Conservation (phyloP, 345 rosid species). For the Gossypium mustelinum region DNA sequence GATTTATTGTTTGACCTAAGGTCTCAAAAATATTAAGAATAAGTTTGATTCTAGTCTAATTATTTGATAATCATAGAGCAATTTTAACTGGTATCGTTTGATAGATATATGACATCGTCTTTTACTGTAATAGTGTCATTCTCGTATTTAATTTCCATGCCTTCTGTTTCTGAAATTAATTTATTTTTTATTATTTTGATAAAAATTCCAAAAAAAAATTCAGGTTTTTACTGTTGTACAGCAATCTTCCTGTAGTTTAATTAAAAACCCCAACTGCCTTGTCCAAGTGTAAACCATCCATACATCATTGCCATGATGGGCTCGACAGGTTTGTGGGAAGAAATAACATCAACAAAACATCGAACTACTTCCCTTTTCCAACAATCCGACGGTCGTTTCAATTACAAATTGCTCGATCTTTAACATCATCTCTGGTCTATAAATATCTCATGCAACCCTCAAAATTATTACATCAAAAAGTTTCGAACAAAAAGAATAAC, state of each 20-base stretch:
- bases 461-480: neutral
- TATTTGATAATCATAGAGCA: too few relatives aligned
- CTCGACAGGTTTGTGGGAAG: neutral
- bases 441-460: neutral
- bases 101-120: too few relatives aligned
- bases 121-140: too few relatives aligned
- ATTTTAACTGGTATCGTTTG: too few relatives aligned
- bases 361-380: neutral
- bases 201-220: too few relatives aligned
- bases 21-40: too few relatives aligned
- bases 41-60: too few relatives aligned
- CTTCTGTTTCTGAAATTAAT: too few relatives aligned
- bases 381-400: neutral
- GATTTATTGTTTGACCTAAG: too few relatives aligned
- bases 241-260: neutral
- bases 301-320: conserved; percentile 4
- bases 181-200: too few relatives aligned
- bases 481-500: neutral
- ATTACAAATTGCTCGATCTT: neutral
- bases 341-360: neutral
- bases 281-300: neutral
- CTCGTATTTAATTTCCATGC: too few relatives aligned
- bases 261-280: conserved; percentile 8
- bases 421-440: neutral
- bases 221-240: neutral